Evolutionary conservation across 805 yeast species (phyloP).

Genomic region (Pichia nanzhaoensis): DNA sequence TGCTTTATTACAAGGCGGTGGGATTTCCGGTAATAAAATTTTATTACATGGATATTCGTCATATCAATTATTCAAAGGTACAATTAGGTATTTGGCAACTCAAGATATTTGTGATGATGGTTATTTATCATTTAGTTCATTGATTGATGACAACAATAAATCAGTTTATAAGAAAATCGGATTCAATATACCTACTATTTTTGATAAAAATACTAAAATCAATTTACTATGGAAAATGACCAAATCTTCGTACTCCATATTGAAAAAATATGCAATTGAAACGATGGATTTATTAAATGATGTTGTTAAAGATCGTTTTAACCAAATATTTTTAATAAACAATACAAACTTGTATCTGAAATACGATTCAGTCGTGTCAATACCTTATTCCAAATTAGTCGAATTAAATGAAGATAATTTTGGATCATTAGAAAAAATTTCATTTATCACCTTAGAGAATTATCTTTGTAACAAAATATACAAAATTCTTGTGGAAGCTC

Average conservation of each 20-base stretch:
- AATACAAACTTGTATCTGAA: slow-evolving; percentile 47
- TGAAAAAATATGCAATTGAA: slow-evolving; percentile 60
- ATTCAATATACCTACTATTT: slow-evolving; percentile 66
- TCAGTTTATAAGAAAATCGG: slow-evolving; percentile 49
- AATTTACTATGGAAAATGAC: slow-evolving; percentile 82
- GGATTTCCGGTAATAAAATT: slow-evolving; percentile 64
- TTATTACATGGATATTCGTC: slow-evolving; percentile 84
- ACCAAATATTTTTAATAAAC: slow-evolving; percentile 62
- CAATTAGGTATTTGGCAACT: slow-evolving; percentile 72
- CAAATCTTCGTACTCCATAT: slow-evolving; percentile 50
- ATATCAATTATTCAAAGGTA: slow-evolving; percentile 89
- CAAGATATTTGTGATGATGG: slow-evolving; percentile 63
- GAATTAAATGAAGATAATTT: slow-evolving; percentile 39
- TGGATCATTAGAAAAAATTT: slow-evolving; percentile 65
- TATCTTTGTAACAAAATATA: slow-evolving; percentile 57
- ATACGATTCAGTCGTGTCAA: slow-evolving; percentile 55
- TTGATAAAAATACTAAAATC: slow-evolving; percentile 68
- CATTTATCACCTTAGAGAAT: slow-evolving; percentile 63
- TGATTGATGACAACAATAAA: slow-evolving; percentile 37
- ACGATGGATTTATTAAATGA: slow-evolving; percentile 69
- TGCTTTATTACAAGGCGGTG: slow-evolving; percentile 78
- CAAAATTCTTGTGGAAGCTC: slow-evolving; percentile 48
- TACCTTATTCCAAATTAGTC: slow-evolving; percentile 40
- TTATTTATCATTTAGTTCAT: slow-evolving; percentile 59
- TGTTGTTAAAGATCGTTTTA: slow-evolving; percentile 77